These are phyloP conservation scores for Myxozyma sirexii DNA, from an alignment of 805 yeast species.

Conservation along the genomic window DNA sequence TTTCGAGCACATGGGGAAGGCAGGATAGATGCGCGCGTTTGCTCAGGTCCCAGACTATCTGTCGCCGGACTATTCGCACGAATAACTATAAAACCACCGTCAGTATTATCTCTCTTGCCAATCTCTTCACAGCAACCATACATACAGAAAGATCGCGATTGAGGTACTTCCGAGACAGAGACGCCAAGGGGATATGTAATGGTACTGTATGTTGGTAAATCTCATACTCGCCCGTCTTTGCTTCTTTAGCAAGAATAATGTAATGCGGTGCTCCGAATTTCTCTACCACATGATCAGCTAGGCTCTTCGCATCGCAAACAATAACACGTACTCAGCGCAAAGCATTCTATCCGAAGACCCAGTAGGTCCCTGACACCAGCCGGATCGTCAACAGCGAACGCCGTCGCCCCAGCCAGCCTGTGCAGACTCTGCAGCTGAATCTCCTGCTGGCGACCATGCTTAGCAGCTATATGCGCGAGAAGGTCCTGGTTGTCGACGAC, in stretches of 20 bases:
- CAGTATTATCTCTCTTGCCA: too few species aligned
- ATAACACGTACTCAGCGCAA: slow-evolving; percentile 16
- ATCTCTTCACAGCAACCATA: neutral
- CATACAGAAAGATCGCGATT: slow-evolving; percentile 18
- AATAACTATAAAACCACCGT: slow-evolving; percentile 3
- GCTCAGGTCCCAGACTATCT: slow-evolving; percentile 16
- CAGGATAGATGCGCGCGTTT: slow-evolving; percentile 24
- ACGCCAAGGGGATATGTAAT: slow-evolving; percentile 19
- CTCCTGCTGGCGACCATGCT: slow-evolving; percentile 14
- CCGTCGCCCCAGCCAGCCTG: slow-evolving; percentile 30
- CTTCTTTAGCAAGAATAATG: slow-evolving; percentile 11
- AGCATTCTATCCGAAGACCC: slow-evolving; percentile 33
- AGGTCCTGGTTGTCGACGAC: neutral
- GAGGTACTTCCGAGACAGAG: slow-evolving; percentile 17
- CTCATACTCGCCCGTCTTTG: slow-evolving; percentile 2
- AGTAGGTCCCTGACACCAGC: slow-evolving; percentile 13
- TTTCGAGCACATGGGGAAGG: slow-evolving; percentile 15
- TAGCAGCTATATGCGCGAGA: slow-evolving; percentile 17
- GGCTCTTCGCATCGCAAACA: neutral
- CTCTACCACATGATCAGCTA: neutral
- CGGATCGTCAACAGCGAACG: slow-evolving; percentile 28
- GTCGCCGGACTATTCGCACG: slow-evolving; percentile 20
- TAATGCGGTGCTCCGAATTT: slow-evolving; percentile 29
- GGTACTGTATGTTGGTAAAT: slow-evolving; percentile 31
- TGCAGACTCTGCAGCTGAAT: slow-evolving; percentile 19